Evolutionary conservation across 495 filamentous ascomycete genomes (phyloP).

Genomic region (Hypoxylon rickii): DNA sequence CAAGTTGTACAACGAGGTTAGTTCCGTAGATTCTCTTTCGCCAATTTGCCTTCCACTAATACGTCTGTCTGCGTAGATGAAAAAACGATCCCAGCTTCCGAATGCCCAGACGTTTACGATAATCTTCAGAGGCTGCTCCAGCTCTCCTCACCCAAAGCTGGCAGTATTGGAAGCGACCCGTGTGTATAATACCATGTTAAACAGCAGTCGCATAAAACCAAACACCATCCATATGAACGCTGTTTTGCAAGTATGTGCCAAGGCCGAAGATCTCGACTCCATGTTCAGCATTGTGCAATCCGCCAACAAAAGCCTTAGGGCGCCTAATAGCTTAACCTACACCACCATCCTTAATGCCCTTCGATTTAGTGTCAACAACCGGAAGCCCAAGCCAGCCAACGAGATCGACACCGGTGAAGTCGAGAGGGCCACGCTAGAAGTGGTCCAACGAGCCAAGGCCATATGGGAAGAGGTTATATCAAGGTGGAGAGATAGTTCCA

Average conservation of each 20-base stretch:
- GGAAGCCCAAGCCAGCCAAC: conserved; percentile 3
- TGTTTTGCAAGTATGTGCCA: conserved; percentile 76
- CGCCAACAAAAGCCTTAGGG: conserved; percentile 60
- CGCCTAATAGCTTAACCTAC: conserved; percentile 73
- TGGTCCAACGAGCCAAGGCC: conserved; percentile 59
- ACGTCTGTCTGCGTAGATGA: conserved; percentile 69
- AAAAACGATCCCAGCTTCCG: conserved; percentile 79
- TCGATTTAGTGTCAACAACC: conserved; percentile 32
- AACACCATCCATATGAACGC: conserved; percentile 85
- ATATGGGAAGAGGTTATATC: conserved; percentile 81
- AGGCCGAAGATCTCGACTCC: conserved; percentile 70
- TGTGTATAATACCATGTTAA: conserved; percentile 73
- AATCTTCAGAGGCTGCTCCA: conserved; percentile 74
- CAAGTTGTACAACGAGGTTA: conserved; percentile 83
- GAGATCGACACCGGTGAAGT: conserved; percentile 38
- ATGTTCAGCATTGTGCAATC: conserved; percentile 74
- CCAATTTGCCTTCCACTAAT: neutral
- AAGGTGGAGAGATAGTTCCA: conserved; percentile 69
- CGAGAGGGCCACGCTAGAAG: conserved; percentile 42
- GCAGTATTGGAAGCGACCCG: conserved; percentile 64
- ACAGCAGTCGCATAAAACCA: conserved; percentile 61
- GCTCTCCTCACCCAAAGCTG: conserved; percentile 53
- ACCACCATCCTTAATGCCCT: conserved; percentile 80
- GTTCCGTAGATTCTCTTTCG: conserved; percentile 13
- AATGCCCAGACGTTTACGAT: conserved; percentile 79